phyloP scores from a whole-genome alignment of 768 basidiomycete species.

The Cyclocybe cylindracea region DNA sequence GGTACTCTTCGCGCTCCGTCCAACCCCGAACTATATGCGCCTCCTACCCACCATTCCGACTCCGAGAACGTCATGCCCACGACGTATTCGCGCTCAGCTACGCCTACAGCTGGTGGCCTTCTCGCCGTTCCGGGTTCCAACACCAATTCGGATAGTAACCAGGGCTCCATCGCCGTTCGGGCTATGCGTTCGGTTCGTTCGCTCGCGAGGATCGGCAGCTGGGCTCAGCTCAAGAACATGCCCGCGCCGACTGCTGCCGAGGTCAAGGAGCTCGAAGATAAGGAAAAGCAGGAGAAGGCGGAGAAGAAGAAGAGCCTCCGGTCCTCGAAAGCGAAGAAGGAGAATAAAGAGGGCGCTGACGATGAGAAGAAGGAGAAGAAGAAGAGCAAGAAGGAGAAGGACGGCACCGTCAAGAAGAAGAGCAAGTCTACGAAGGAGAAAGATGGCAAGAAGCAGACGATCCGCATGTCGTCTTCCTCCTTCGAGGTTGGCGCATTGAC shows the following conservation, averaged over 20 bases:
- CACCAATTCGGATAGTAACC: conserved; percentile 19
- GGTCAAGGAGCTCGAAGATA: conserved; percentile 14
- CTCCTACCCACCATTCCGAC: background rate
- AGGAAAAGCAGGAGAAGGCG: conserved; percentile 21
- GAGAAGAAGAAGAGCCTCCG: conserved; percentile 29
- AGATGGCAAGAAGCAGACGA: conserved; percentile 22
- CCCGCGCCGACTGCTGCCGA: conserved; percentile 11
- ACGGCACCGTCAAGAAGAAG: conserved; percentile 18
- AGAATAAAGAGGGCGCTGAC: conserved; percentile 34
- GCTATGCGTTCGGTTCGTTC: conserved; percentile 78
- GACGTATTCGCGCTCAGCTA: conserved; percentile 5
- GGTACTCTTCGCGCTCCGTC: background rate
- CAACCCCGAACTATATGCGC: background rate
- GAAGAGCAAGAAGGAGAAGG: conserved; percentile 37
- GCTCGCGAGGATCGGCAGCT: conserved; percentile 70
- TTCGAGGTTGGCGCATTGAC: conserved; percentile 68
- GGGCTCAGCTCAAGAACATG: conserved; percentile 57
- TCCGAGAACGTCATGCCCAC: background rate
- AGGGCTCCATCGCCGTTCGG: conserved; percentile 72
- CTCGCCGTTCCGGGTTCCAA: conserved; percentile 32
- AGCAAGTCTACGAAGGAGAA: conserved; percentile 24
- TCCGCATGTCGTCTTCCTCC: conserved; percentile 57
- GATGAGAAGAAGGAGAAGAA: conserved; percentile 31
- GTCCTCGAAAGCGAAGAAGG: conserved; percentile 32
- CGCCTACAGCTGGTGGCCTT: conserved; percentile 36